phyloP scores from a whole-genome alignment of 306 rosid genomes.

The Quercus robur region DNA sequence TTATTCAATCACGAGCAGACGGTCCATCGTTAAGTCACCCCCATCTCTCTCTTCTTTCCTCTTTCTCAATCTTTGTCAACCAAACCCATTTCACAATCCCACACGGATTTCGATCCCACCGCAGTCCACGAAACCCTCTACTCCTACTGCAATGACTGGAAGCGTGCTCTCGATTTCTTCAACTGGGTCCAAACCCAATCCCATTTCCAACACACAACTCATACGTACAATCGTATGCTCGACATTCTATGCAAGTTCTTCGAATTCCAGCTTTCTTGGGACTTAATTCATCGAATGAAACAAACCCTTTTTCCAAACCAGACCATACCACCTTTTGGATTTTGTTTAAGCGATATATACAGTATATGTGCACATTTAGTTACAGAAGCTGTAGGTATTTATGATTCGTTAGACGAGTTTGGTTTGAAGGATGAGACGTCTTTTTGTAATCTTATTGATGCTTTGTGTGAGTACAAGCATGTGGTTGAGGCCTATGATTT shows the following conservation, averaged over 20 bases:
- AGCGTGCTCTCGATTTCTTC: constrained; percentile 78
- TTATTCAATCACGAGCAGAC: constrained; percentile 12
- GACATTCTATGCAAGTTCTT: constrained; percentile 85
- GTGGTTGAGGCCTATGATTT: constrained; percentile 76
- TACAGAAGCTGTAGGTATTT: constrained; percentile 54
- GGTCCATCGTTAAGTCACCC: neutral
- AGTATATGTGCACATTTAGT: constrained; percentile 49
- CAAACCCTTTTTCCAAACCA: constrained; percentile 46
- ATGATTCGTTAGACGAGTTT: constrained; percentile 52
- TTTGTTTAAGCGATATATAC: constrained; percentile 71
- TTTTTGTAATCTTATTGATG: constrained; percentile 61
- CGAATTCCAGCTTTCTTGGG: constrained; percentile 69
- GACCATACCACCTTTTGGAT: constrained; percentile 70
- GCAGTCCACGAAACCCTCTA: constrained; percentile 53
- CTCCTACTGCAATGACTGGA: constrained; percentile 80
- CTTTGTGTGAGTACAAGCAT: constrained; percentile 80
- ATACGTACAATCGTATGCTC: constrained; percentile 57
- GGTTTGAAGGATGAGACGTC: constrained; percentile 66
- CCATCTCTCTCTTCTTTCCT: constrained; percentile 10
- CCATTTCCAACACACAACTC: constrained; percentile 56
- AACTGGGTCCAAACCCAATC: constrained; percentile 47
- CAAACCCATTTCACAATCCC: constrained; percentile 19
- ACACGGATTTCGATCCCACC: constrained; percentile 11
- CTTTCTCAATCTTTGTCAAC: constrained; percentile 12
- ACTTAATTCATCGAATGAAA: constrained; percentile 57